A percentile compares a stretch with the other conserved stretches of the same genome.
Conservation (phyloP, 805 yeast genomes). For the Metschnikowia matae region DNA sequence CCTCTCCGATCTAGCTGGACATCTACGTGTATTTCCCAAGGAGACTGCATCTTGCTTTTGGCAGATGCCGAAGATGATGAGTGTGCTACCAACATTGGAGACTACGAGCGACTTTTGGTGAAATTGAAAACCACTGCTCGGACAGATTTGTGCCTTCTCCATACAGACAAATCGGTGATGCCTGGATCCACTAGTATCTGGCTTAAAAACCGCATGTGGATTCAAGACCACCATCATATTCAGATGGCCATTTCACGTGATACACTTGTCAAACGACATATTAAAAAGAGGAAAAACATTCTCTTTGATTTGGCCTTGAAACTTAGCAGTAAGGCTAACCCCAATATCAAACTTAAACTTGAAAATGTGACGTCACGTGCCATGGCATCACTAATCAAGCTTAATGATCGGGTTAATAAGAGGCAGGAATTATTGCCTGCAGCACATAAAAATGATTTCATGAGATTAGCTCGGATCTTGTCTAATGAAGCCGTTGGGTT, state of each 20-base stretch:
- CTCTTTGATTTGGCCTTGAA: constrained; percentile 36
- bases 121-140: constrained; percentile 79
- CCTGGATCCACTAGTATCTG: constrained; percentile 85
- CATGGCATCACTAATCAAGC: constrained; percentile 24
- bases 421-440: constrained; percentile 16
- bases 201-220: constrained; percentile 86
- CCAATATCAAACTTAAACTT: constrained; percentile 28
- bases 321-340: constrained; percentile 30
- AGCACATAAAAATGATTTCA: constrained; percentile 60
- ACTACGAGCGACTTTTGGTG: constrained; percentile 72
- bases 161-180: constrained; percentile 73
- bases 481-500: constrained; percentile 93
- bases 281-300: constrained; percentile 21
- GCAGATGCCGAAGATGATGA: constrained; percentile 74
- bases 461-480: constrained; percentile 81
- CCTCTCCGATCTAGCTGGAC: constrained; percentile 85
- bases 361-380: constrained; percentile 32
- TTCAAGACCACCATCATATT: constrained; percentile 88
- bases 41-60: constrained; percentile 84
- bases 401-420: constrained; percentile 20
- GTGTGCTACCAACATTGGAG: constrained; percentile 68
- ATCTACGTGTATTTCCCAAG: constrained; percentile 86
- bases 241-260: constrained; percentile 51
- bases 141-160: constrained; percentile 80
- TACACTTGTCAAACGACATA: constrained; percentile 12